Evolutionary conservation across 129 eudicot genomes (phyloP), one percentile per base, ranked within the genome.

Genomic region (Gnaphalium uliginosum): DNA sequence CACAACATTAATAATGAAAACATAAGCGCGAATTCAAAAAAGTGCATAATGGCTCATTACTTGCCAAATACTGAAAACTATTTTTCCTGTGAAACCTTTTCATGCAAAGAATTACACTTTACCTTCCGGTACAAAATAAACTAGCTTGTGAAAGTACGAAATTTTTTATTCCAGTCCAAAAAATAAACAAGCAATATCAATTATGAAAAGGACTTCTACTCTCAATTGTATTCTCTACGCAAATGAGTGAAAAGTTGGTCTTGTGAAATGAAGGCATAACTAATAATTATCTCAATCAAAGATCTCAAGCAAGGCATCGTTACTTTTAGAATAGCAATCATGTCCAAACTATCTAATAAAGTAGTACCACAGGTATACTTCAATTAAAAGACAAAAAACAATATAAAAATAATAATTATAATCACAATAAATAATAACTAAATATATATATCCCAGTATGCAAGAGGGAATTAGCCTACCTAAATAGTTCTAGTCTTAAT

Each of bases 311-410:
- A 37, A 57, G 6, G 37, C 18, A 27, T 68, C 51, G 18, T 56
- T 56, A 22, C 58, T 39, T 48, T 23, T 58, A 14, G 1, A 33
- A 41, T 35, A 58, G 79, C 50, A 68, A 68, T 69, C 69, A 39
- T 68, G 81, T 30, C 58, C 60, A 41, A 77, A 4, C 51, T 69
- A 58, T 69, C 26, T 27, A 43, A 43, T 21, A 43, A 58, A 59
- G 48, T 33, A 59, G 63, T 41, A 59, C 56, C 43, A 27, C 25
- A 32, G 13, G n/a, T 30, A 46, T 66, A 10, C 21, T 72, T 32
- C 14, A 60, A 60, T 24, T 24, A 3, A 60, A 23, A 60, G 32
- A 24, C 33, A 60, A 13, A 19, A 58, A 58, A 58, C 13, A 9
- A 58, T 2, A 22, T 2, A 22, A 8, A 58, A 8, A 9, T 58